These are phyloP conservation scores for Gautieria morchelliformis DNA, from an alignment of 768 basidiomycete genomes.

Conservation along the genomic window DNA sequence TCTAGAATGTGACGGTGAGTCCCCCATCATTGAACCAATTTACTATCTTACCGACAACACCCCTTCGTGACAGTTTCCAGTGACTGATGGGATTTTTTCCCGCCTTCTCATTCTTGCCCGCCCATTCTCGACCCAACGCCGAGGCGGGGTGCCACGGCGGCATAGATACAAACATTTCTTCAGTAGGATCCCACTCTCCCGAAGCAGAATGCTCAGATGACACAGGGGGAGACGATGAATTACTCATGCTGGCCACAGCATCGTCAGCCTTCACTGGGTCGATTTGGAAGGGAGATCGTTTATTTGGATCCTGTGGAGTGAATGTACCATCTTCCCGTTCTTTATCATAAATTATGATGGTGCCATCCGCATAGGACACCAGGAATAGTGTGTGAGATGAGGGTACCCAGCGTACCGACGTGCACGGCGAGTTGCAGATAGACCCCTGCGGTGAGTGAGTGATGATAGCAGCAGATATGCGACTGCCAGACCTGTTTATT, in stretches of 20 bases:
- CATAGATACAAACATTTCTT: conserved; percentile 69
- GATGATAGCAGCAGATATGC: background rate
- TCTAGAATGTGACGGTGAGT: conserved; percentile 34
- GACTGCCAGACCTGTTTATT: conserved; percentile 62
- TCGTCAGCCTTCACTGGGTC: background rate
- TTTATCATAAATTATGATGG: conserved; percentile 83
- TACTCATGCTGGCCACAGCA: background rate
- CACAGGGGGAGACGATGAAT: background rate
- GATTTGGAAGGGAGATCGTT: background rate
- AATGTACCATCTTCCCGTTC: conserved; percentile 83
- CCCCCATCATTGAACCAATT: background rate
- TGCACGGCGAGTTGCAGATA: conserved; percentile 73
- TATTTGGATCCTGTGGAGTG: conserved; percentile 45
- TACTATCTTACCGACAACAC: conserved; percentile 53
- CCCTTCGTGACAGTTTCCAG: conserved; percentile 68
- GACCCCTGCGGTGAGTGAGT: conserved; percentile 41
- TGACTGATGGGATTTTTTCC: conserved; percentile 86
- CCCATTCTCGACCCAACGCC: conserved; percentile 15
- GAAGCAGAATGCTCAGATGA: background rate
- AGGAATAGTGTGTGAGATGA: conserved; percentile 72
- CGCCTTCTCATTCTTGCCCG: conserved; percentile 56
- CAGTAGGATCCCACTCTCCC: conserved; percentile 66
- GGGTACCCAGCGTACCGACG: conserved; percentile 87
- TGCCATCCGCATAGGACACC: conserved; percentile 82
- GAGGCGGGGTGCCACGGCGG: conserved; percentile 71